phyloP scores from a whole-genome alignment of 2,329 filamentous ascomycete species.

The Macroventuria anomochaeta region DNA sequence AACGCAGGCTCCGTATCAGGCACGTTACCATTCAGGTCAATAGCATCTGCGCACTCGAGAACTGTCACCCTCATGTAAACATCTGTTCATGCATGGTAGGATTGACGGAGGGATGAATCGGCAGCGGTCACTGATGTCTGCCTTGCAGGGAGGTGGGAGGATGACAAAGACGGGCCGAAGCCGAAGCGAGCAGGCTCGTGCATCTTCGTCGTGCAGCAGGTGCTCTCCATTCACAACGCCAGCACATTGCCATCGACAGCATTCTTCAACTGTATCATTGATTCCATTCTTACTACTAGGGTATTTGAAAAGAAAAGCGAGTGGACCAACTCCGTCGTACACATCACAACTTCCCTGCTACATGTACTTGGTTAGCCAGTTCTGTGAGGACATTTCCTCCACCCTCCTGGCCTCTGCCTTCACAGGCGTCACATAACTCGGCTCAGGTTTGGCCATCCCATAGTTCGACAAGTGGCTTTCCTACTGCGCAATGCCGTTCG shows the following conservation, averaged over 20 bases:
- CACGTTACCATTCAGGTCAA: not conserved
- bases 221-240: not conserved
- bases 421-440: not conserved
- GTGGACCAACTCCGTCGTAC: not conserved
- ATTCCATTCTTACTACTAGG: not conserved
- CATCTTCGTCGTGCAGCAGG: not conserved
- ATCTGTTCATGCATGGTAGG: not conserved
- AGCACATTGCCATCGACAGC: not conserved
- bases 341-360: not conserved
- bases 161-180: not conserved
- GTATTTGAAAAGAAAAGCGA: conserved; percentile 2
- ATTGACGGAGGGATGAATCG: not conserved
- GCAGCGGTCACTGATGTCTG: not conserved
- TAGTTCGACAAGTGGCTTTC: not conserved
- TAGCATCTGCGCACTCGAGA: not conserved
- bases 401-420: not conserved
- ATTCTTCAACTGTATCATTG: not conserved
- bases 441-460: not conserved
- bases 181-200: conserved; percentile 1
- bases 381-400: not conserved
- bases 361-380: conserved; percentile 5
- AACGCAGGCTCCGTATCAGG: not conserved
- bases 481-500: conserved; percentile 5
- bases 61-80: not conserved
- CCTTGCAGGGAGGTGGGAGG: not conserved